Base-by-base conservation (phyloP, 2,329 filamentous ascomycete genomes). In the Fusarium clavum region DNA sequence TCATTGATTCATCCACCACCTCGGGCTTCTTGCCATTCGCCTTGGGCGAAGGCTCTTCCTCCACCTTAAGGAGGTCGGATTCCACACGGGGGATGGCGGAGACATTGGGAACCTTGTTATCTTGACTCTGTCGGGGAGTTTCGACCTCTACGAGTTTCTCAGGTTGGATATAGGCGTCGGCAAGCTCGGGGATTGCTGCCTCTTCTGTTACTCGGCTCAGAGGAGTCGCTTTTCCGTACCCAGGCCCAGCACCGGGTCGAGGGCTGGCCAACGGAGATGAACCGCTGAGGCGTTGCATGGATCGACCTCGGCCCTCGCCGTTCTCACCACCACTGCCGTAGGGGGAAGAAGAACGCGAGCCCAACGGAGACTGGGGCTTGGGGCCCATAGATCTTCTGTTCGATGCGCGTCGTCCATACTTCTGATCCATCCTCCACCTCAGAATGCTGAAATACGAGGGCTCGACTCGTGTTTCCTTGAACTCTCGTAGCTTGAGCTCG, bases 381-480 rank as follows among this genome's bases (percentile, higher is more conserved):
- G 83, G 81, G 4, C 78, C 82, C 72, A 82, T 81, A 2, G 88
- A 90, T 69, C 81, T 86, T 64, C 89, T 85, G 79, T 87, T 70
- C 30, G 67, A 87, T 55, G 80, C 79, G 34, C 86, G 84, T 64
- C 96, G 87, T 49, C 95, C 95, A 79, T 96, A 92, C 83, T 97
- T 98, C 80, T 98, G 95, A 79, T 99, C 96, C 82, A 92, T 91
- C 78, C 96, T 91, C 94, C 96, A 98, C 73, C 96, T 88, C 74
- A 99, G 84, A 77, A 99, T 97, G 78, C 97, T 95, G 77, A 99
- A 90, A 80, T 98, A 99, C 27, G 91, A 87, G 22, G 96, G 96
- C 81, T 98, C 95, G 57, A 98, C 93, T 57, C 93, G 93, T 71
- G 92, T 89, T 55, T 91, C 88, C 85, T 93, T 96, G 85, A 98